Base-by-base conservation (phyloP, 176 grass and related monocot species). In the Elaeis guineensis region DNA sequence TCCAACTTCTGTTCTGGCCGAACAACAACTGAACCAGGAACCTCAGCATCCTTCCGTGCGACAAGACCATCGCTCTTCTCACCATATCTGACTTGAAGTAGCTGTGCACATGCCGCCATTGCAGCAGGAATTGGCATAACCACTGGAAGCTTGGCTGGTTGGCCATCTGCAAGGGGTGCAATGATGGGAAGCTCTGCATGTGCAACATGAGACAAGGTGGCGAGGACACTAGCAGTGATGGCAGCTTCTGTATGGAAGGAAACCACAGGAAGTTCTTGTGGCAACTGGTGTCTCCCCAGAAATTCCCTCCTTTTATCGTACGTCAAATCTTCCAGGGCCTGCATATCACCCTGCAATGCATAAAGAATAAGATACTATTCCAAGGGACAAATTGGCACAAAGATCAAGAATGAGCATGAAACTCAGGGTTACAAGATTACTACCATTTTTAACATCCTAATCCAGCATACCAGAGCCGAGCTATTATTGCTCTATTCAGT, bases 51-150 rank as follows among this genome's bases (percentile, higher is more conserved):
- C 55, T 71, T 77, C 30, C 87, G 73, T 5, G 87, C 83, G 57
- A 96, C 87, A 18, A 96, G 73, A 53, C 92, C 92, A 5, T 96
- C 92, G 15, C 87, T 96, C 73, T 90, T 96, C 78, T 90, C 91
- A 5, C 81, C 72, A 7, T 90, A 96, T 72, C 92, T 85, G 49
- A 58, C 72, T 51, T 82, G 83, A 19, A 96, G 72, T 16, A 96
- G 69, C 39, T 90, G 87, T 2, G 87, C 81, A 68, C 92, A 90
- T 48, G 92, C 83, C 62, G 80, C 87, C 83, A 96, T 87, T 58
- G 83, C 84, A 50, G 87, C 92, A 16, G 77, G 82, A 16, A 90
- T 78, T 14, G 87, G 92, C 65, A 96, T 73, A 12, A 96, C 92
- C 51, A 96, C 80, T 16, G 81, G 87, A 22, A 96, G 71, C 69